Percentiles rank a stretch among this genome's conserved stretches.
phyloP scores from a whole-genome alignment of 2,329 filamentous ascomycete genomes.

The Chrysoporthe puriensis region DNA sequence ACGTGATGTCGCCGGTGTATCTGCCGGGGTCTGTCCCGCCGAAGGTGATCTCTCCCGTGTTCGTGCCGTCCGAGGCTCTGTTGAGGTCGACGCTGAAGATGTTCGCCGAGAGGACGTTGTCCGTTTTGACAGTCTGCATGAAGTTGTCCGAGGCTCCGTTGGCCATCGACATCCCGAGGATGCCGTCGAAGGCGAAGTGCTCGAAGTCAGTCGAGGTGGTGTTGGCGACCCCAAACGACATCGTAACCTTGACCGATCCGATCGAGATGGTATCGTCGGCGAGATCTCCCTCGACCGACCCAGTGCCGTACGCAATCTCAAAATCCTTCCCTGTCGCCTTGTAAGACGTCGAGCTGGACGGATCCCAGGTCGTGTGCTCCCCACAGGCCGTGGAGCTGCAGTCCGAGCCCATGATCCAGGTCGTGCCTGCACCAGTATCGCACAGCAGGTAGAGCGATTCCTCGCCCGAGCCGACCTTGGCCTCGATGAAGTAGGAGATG shows the following conservation, averaged over 20 bases:
- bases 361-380: conserved; percentile 71
- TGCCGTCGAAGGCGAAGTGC: conserved; percentile 84
- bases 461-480: conserved; percentile 56
- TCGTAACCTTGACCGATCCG: conserved; percentile 64
- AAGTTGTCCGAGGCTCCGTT: conserved; percentile 66
- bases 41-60: conserved; percentile 78
- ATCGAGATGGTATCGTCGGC: conserved; percentile 70
- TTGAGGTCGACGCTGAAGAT: conserved; percentile 74
- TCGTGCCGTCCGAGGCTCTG: conserved; percentile 65
- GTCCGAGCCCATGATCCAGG: conserved; percentile 78
- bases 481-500: conserved; percentile 66
- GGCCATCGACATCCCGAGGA: conserved; percentile 75
- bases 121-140: conserved; percentile 62
- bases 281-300: conserved; percentile 68
- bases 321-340: conserved; percentile 59
- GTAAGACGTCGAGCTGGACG: conserved; percentile 67
- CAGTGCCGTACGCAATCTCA: conserved; percentile 75
- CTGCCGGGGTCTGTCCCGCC: conserved; percentile 69
- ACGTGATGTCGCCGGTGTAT: conserved; percentile 70
- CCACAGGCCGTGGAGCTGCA: conserved; percentile 70
- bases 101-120: conserved; percentile 62
- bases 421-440: conserved; percentile 71
- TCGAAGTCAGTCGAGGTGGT: conserved; percentile 74
- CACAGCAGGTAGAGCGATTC: conserved; percentile 64
- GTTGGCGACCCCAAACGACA: conserved; percentile 74